These are phyloP conservation scores for Clonostachys sp. DNA, from an alignment of 2,329 filamentous ascomycete species.

Conservation along the genomic window DNA sequence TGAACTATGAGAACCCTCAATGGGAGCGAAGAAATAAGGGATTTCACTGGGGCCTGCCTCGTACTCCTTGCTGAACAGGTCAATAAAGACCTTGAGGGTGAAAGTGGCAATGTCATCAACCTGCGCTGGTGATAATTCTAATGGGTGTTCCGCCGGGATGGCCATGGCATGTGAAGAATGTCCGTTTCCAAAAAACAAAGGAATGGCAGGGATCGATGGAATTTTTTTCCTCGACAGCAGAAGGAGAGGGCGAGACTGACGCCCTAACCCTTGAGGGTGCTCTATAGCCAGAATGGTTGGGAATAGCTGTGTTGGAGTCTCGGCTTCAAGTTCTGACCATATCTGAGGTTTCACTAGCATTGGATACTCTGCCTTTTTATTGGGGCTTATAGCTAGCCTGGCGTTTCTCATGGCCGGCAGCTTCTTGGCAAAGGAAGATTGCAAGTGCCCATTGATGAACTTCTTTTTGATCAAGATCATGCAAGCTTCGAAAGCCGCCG, in stretches of 20 bases:
- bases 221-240: constrained; percentile 65
- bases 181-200: constrained; percentile 66
- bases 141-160: constrained; percentile 21
- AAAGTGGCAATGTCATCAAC: constrained; percentile 62
- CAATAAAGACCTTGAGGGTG: constrained; percentile 71
- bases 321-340: constrained; percentile 51
- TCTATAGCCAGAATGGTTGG: constrained; percentile 56
- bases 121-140: constrained; percentile 36
- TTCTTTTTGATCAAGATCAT: constrained; percentile 60
- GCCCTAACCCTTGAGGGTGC: constrained; percentile 49
- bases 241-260: constrained; percentile 58
- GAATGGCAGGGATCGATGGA: constrained; percentile 62
- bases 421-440: constrained; percentile 66
- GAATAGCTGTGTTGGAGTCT: constrained; percentile 48
- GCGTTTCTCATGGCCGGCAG: constrained; percentile 86
- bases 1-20: neutral
- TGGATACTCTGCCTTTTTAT: constrained; percentile 67
- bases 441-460: constrained; percentile 69
- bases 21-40: constrained; percentile 80
- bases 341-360: constrained; percentile 76
- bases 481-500: constrained; percentile 84
- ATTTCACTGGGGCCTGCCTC: constrained; percentile 58
- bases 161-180: constrained; percentile 54
- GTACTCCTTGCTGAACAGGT: constrained; percentile 88
- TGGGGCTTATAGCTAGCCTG: constrained; percentile 72